A percentile compares a stretch with the other conserved stretches of the same genome.
These are phyloP conservation scores for Physcomitrellopsis africana DNA, from an alignment of 225 moss, liverwort and hornwort genomes.

Conservation along the genomic window DNA sequence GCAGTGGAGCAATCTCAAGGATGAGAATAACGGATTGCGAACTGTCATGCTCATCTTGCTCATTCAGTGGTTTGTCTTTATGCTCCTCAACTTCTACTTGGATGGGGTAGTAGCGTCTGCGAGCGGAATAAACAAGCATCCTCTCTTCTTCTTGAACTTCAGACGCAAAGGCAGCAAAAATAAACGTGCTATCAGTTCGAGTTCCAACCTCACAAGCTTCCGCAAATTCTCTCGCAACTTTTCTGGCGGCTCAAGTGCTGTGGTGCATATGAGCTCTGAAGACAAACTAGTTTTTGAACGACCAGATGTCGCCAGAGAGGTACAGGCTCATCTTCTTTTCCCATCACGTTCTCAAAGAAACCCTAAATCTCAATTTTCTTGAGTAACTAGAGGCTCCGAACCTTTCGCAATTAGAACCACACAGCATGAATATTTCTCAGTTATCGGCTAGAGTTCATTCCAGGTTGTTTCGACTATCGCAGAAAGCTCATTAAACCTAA, in stretches of 20 bases:
- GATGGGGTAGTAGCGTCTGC: conserved; percentile 58
- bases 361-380: too few species aligned
- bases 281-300: conserved; percentile 27
- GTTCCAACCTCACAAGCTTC: not conserved
- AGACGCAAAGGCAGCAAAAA: conserved; percentile 24
- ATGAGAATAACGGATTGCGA: conserved; percentile 49
- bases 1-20: conserved; percentile 49
- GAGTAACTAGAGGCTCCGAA: too few species aligned
- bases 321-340: conserved; percentile 6
- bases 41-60: conserved; percentile 50
- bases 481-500: not conserved
- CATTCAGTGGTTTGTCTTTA: conserved; percentile 54
- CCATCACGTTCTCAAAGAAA: not conserved
- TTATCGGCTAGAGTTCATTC: too few species aligned
- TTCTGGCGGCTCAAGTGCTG: conserved; percentile 21
- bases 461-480: not conserved
- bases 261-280: conserved; percentile 7
- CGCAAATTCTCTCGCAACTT: conserved; percentile 9
- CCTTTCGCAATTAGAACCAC: not conserved
- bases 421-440: too few species aligned
- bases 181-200: not conserved
- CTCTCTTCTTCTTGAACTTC: conserved; percentile 53
- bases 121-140: conserved; percentile 63
- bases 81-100: conserved; percentile 47
- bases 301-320: conserved; percentile 62